phyloP scores from a whole-genome alignment of 192 early-diverging fungal species.

The Entomortierella chlamydospora region DNA sequence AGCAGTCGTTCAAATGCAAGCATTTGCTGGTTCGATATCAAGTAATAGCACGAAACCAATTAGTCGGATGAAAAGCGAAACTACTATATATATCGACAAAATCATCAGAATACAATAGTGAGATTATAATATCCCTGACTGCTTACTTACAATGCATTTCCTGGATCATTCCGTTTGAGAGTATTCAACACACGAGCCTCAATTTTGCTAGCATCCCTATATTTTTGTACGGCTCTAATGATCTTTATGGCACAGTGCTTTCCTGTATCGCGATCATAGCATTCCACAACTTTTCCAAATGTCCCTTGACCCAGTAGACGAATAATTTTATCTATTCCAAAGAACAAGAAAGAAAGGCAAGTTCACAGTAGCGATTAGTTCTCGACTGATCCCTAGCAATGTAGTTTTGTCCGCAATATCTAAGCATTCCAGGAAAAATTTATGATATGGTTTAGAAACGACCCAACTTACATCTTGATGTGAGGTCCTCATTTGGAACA shows the following conservation, averaged over 20 bases:
- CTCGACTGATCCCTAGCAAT: not conserved
- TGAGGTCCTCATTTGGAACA: constrained; percentile 76
- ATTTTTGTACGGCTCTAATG: constrained; percentile 93
- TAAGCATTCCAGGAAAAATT: constrained; percentile 1
- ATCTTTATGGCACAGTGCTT: constrained; percentile 90
- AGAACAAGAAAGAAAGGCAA: not conserved
- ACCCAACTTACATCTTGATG: constrained; percentile 74
- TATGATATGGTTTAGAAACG: not conserved
- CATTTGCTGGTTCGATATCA: constrained; percentile 74
- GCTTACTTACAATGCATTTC: constrained; percentile 81
- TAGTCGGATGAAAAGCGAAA: too few species aligned
- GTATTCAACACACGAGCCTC: constrained; percentile 90
- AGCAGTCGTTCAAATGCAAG: constrained; percentile 85
- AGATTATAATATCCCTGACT: not conserved
- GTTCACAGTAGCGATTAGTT: too few species aligned
- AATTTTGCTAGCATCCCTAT: constrained; percentile 90
- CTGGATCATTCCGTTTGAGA: constrained; percentile 84
- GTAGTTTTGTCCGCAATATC: constrained; percentile 12
- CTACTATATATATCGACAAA: too few species aligned
- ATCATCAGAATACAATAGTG: too few species aligned
- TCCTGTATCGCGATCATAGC: constrained; percentile 72
- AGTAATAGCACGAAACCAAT: too few species aligned
- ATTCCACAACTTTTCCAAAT: constrained; percentile 97
- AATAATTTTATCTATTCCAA: constrained; percentile 78
- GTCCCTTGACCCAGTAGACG: constrained; percentile 94